phyloP scores from a whole-genome alignment of 1,139 yeast species.

The Hemisphaericaspora subhashii region DNA sequence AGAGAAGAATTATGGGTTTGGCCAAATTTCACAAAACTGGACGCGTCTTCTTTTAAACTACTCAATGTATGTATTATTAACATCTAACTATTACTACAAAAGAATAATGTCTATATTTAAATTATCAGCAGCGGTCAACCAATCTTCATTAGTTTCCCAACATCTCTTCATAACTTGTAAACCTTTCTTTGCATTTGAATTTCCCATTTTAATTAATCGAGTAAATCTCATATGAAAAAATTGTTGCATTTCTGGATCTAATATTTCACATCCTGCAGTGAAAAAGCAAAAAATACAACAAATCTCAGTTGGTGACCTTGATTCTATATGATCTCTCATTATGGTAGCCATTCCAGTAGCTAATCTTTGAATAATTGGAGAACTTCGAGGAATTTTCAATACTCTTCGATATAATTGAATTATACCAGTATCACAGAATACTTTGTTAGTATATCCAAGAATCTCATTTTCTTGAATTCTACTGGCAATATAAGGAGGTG shows the following conservation, averaged over 20 bases:
- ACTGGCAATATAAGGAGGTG: conserved; percentile 20
- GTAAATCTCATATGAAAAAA: conserved; percentile 41
- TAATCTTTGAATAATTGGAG: conserved; percentile 47
- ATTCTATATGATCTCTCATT: conserved; percentile 37
- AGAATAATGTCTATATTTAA: conserved; percentile 51
- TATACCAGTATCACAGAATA: conserved; percentile 57
- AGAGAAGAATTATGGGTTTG: no score
- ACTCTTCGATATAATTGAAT: conserved; percentile 59
- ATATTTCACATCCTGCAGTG: conserved; percentile 60
- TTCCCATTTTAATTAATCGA: conserved; percentile 43
- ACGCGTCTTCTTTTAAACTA: background rate
- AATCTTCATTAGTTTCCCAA: conserved; percentile 57
- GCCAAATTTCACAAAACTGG: no score
- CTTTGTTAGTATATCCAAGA: conserved; percentile 52
- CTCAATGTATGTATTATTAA: background rate
- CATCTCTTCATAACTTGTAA: conserved; percentile 51
- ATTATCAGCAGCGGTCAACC: conserved; percentile 52
- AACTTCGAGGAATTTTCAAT: conserved; percentile 45
- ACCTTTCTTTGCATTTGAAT: conserved; percentile 50
- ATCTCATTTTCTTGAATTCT: conserved; percentile 36
- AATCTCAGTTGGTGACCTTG: conserved; percentile 52
- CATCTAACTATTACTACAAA: conserved; percentile 21
- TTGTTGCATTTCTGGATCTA: conserved; percentile 30
- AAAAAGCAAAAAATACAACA: conserved; percentile 58
- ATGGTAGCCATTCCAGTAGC: conserved; percentile 41